Percentiles rank a stretch among this genome's conserved stretches.
phyloP scores from a whole-genome alignment of 2,329 filamentous ascomycete species.

The Xylaria sp. region DNA sequence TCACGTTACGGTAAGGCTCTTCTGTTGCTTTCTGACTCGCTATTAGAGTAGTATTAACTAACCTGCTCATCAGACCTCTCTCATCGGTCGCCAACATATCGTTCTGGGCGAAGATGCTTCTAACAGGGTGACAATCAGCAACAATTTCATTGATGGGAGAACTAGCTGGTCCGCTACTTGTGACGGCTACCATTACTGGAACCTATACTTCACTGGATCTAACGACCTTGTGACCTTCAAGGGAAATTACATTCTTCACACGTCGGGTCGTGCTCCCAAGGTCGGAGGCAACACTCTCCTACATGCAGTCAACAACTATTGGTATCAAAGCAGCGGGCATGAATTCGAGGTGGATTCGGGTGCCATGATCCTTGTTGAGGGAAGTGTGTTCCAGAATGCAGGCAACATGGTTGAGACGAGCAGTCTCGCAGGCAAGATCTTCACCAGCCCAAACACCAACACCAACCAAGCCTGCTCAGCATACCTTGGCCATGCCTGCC shows the following conservation, averaged over 20 bases:
- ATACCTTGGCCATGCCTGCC: slow-evolving; percentile 61
- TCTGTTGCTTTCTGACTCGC: background rate
- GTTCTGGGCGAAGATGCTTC: slow-evolving; percentile 51
- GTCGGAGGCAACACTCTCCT: slow-evolving; percentile 51
- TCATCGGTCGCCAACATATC: slow-evolving; percentile 59
- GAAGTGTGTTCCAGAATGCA: slow-evolving; percentile 60
- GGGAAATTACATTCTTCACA: slow-evolving; percentile 58
- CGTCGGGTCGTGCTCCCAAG: slow-evolving; percentile 58
- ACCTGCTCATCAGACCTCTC: slow-evolving; percentile 44
- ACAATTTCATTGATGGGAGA: slow-evolving; percentile 58
- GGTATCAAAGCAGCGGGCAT: slow-evolving; percentile 56
- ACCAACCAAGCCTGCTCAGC: slow-evolving; percentile 34
- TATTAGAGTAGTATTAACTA: background rate
- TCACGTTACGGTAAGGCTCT: slow-evolving; percentile 40
- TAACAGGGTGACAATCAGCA: slow-evolving; percentile 57
- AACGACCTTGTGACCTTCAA: slow-evolving; percentile 56
- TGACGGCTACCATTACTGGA: slow-evolving; percentile 61
- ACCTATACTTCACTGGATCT: slow-evolving; percentile 54
- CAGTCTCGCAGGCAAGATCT: slow-evolving; percentile 33
- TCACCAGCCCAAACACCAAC: slow-evolving; percentile 33
- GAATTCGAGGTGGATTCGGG: slow-evolving; percentile 57
- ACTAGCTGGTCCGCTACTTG: slow-evolving; percentile 57
- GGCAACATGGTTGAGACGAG: slow-evolving; percentile 33
- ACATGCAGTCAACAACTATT: slow-evolving; percentile 59
- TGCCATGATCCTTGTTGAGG: slow-evolving; percentile 59